These are phyloP conservation scores for Aspergillus hiratsukae DNA, from an alignment of 2,329 filamentous ascomycete species.

Conservation along the genomic window DNA sequence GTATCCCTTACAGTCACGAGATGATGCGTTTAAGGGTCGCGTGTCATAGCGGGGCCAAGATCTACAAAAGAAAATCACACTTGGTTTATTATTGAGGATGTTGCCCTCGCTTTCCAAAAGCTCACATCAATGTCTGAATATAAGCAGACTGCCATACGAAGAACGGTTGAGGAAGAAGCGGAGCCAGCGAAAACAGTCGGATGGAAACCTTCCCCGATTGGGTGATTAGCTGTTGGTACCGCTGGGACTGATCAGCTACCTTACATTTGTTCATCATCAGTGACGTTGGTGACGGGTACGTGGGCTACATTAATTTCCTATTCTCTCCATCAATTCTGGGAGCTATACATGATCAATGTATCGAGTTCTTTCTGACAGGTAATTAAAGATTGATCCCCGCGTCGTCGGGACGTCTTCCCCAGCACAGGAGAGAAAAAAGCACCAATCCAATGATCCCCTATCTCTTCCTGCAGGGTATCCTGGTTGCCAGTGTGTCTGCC, in stretches of 20 bases:
- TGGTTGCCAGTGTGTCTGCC: slow-evolving; percentile 14
- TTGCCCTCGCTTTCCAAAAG: neutral
- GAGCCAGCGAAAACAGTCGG: neutral
- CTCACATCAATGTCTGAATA: neutral
- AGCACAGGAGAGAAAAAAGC: neutral
- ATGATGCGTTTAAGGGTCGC: neutral
- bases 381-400: slow-evolving; percentile 2
- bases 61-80: neutral
- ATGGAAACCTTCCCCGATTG: neutral
- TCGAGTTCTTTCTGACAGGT: neutral
- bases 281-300: neutral
- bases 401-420: slow-evolving; percentile 1
- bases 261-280: neutral
- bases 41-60: neutral
- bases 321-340: neutral
- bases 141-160: neutral
- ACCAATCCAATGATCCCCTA: slow-evolving; percentile 21
- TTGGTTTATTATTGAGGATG: neutral
- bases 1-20: neutral
- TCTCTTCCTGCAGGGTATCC: slow-evolving; percentile 8
- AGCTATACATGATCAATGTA: neutral
- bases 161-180: neutral
- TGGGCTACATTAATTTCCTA: neutral
- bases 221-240: neutral
- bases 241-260: neutral